Evolutionary conservation across 176 grass and related monocot species (phyloP), one percentile per base, ranked within the genome.

Genomic region (Eragrostis curvula): DNA sequence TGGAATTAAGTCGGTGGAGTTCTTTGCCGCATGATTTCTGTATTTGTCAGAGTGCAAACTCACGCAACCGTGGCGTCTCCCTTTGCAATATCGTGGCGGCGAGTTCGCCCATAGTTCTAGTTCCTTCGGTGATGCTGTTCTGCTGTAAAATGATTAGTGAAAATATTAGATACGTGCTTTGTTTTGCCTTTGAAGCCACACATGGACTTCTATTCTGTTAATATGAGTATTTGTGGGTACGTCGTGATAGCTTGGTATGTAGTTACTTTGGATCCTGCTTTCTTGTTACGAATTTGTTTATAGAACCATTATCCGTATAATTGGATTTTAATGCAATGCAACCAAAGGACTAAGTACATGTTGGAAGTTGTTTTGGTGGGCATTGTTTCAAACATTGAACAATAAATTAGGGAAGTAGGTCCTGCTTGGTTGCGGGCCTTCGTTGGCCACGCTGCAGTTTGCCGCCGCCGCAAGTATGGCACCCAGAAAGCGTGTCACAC

Each of bases 201-300:
- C 12, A 43, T 60, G 47, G n/a, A 14, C 44, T 87, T 62, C 1
- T 13, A 74, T 41, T 69, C 9, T 44, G 10, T 62, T 84, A 63
- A 62, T 32, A 6, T 1, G 4, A 67, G 27, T 57, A 21, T 75
- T 68, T 53, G n/a, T 69, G 68, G 3, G 58, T 52, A 27, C 5
- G 1, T 12, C 40, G 41, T 0, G 15, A 15, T 62, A 43, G 60
- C 13, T 16, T 50, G 15, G 0, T 24, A 28, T 59, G 48, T 39
- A 67, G 39, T 43, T 57, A 67, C 29, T 23, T 17, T 13, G 1
- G 17, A 15, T 28, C 46, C 20, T 23, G 1, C 41, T 73, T 36
- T n/a, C 52, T 56, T 30, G 17, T 46, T 73, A 16, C 52, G 13
- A 47, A 6, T 53, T 13, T 39, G 17, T 46, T 21, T 71, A 74